Percentiles rank a stretch among this genome's conserved stretches.
Evolutionary conservation across 208 protist genomes (phyloP).

Genomic region (Acanthamoeba lugdunensis): DNA sequence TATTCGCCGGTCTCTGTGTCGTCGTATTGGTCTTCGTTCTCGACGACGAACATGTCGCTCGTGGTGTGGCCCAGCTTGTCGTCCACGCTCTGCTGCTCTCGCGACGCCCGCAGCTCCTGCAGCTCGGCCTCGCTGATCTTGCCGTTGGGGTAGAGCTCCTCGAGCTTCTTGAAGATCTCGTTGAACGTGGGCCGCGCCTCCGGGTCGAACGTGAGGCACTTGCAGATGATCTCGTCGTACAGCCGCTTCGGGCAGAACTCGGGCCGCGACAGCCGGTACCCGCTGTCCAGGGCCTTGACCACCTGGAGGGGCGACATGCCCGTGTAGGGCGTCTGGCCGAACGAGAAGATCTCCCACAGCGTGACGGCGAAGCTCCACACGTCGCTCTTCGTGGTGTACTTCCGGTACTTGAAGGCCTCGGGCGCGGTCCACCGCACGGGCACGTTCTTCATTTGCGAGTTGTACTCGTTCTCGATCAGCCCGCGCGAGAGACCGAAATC

Average conservation of each 20-base stretch:
- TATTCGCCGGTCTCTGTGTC: constrained; percentile 34
- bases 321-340: constrained; percentile 61
- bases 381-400: constrained; percentile 62
- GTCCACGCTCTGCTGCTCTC: neutral
- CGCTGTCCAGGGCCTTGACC: constrained; percentile 26
- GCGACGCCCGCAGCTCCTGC: neutral
- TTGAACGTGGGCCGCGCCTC: constrained; percentile 54
- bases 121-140: constrained; percentile 56
- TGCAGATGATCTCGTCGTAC: constrained; percentile 58
- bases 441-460: constrained; percentile 64
- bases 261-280: constrained; percentile 55
- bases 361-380: constrained; percentile 69
- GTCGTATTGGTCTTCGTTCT: neutral
- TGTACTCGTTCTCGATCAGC: constrained; percentile 61
- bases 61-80: neutral
- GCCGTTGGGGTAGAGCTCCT: constrained; percentile 61
- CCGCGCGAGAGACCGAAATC: constrained; percentile 69
- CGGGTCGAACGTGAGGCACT: constrained; percentile 16
- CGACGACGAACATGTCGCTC: constrained; percentile 27
- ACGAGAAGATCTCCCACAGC: constrained; percentile 70
- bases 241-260: constrained; percentile 44
- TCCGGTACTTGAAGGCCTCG: constrained; percentile 61
- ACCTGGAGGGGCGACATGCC: constrained; percentile 51
- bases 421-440: constrained; percentile 60
- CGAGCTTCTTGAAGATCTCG: constrained; percentile 40